Evolutionary conservation across 805 yeast species (phyloP).

Genomic region (Metschnikowia bowlesiae): DNA sequence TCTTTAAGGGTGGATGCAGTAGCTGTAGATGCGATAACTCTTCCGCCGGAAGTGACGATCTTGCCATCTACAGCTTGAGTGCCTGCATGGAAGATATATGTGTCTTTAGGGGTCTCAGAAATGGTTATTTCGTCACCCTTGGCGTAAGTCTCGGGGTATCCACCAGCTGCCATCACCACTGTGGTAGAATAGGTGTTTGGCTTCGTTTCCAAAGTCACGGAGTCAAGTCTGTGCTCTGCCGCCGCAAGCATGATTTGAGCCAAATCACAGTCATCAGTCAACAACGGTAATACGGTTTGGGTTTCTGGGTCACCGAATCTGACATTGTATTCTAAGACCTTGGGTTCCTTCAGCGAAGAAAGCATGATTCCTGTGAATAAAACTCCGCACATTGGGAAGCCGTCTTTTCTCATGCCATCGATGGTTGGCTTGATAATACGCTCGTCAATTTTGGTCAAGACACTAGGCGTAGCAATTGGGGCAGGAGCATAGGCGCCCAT

Average conservation of each 20-base stretch:
- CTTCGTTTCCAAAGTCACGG: constrained; percentile 57
- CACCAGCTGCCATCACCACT: constrained; percentile 95
- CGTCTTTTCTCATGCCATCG: constrained; percentile 94
- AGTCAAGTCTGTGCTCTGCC: constrained; percentile 89
- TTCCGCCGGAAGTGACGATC: constrained; percentile 86
- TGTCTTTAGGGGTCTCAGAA: constrained; percentile 44
- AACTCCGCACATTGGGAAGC: constrained; percentile 92
- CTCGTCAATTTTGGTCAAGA: constrained; percentile 65
- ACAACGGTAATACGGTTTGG: constrained; percentile 87
- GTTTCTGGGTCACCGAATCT: constrained; percentile 99
- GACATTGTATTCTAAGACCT: constrained; percentile 93
- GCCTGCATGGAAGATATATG: constrained; percentile 94
- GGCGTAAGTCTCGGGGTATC: constrained; percentile 83
- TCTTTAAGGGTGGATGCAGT: constrained; percentile 67
- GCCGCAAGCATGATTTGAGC: constrained; percentile 91
- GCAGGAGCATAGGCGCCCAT: constrained; percentile 99
- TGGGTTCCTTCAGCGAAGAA: constrained; percentile 75
- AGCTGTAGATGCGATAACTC: constrained; percentile 95
- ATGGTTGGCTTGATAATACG: constrained; percentile 86
- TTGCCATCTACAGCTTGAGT: constrained; percentile 58
- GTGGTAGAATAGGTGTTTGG: constrained; percentile 71
- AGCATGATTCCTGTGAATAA: constrained; percentile 94
- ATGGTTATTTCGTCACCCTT: constrained; percentile 85
- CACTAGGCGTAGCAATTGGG: constrained; percentile 79
- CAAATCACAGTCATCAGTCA: constrained; percentile 80